Evolutionary conservation across 129 eudicot genomes (phyloP).

Genomic region (Centrapalus pauciflorus): DNA sequence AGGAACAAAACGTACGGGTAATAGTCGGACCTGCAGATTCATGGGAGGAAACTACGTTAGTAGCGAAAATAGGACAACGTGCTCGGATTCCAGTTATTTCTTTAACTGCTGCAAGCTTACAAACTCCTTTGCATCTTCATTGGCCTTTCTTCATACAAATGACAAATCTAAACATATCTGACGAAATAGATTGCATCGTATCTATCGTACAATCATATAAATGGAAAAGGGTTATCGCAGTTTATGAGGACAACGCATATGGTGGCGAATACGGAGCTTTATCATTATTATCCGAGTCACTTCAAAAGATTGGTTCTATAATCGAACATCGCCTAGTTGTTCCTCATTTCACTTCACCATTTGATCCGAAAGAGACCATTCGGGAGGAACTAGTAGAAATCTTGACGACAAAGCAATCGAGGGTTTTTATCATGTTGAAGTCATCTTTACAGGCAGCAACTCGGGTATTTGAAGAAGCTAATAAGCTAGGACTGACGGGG

Average conservation of each 20-base stretch:
- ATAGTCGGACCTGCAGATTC: conserved; percentile 44
- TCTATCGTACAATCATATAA: conserved; percentile 29
- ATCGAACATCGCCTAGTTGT: conserved; percentile 34
- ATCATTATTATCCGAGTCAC: conserved; percentile 38
- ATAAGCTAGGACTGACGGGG: conserved; percentile 34
- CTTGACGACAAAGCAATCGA: conserved; percentile 22
- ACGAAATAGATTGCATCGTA: conserved; percentile 34
- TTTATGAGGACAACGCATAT: conserved; percentile 39
- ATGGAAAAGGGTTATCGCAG: conserved; percentile 42
- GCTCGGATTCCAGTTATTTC: conserved; percentile 43
- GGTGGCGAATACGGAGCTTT: conserved; percentile 44
- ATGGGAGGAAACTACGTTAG: conserved; percentile 43
- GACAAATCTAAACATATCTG: conserved; percentile 17
- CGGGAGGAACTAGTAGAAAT: conserved; percentile 21
- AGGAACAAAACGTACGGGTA: conserved; percentile 29
- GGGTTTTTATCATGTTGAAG: conserved; percentile 42
- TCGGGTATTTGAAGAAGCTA: conserved; percentile 46
- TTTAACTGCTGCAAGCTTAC: conserved; percentile 12
- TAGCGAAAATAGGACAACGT: conserved; percentile 38
- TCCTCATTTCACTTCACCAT: conserved; percentile 40
- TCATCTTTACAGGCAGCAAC: conserved; percentile 27
- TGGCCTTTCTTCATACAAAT: conserved; percentile 62
- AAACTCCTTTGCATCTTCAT: conserved; percentile 17
- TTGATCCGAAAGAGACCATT: conserved; percentile 31
- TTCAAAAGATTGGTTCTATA: conserved; percentile 21